Evolutionary conservation across 768 basidiomycete genomes (phyloP).

Genomic region (Pleurotus sapidus): DNA sequence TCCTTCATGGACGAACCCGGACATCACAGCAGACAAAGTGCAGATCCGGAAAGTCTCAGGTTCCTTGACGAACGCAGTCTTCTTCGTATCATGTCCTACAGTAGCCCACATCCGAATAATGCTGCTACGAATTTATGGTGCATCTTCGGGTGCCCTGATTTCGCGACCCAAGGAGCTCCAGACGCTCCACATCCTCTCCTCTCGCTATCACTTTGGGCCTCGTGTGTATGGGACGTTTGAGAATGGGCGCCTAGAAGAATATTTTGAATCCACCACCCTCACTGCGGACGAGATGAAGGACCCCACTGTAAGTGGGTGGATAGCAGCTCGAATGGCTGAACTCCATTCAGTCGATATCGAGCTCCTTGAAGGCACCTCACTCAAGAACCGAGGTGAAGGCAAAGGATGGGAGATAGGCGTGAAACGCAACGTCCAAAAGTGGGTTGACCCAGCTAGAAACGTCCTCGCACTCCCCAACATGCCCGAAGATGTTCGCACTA

Average conservation of each 20-base stretch:
- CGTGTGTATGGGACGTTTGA: conserved; percentile 91
- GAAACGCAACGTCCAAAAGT: conserved; percentile 64
- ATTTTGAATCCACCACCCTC: conserved; percentile 85
- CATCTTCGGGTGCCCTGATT: conserved; percentile 83
- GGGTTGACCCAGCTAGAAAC: conserved; percentile 69
- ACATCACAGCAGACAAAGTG: conserved; percentile 46
- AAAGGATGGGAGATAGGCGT: conserved; percentile 57
- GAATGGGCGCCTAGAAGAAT: conserved; percentile 95
- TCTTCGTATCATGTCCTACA: conserved; percentile 82
- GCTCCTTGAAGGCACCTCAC: conserved; percentile 49
- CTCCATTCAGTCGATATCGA: conserved; percentile 89
- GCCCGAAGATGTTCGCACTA: conserved; percentile 38
- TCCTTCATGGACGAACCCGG: conserved; percentile 53
- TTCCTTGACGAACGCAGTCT: conserved; percentile 93
- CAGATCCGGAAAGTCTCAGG: conserved; percentile 83
- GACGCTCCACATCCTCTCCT: conserved; percentile 86
- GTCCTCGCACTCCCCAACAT: conserved; percentile 67
- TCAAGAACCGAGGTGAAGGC: conserved; percentile 35
- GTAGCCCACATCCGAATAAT: conserved; percentile 55
- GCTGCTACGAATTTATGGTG: conserved; percentile 89
- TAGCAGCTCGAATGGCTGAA: conserved; percentile 94
- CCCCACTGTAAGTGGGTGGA: conserved; percentile 73
- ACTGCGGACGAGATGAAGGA: conserved; percentile 77
- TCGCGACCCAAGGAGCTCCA: conserved; percentile 85
- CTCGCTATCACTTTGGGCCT: conserved; percentile 85